Conservation (phyloP, 225 moss, liverwort and hornwort species). For the Pseudisothecium myosuroides region DNA sequence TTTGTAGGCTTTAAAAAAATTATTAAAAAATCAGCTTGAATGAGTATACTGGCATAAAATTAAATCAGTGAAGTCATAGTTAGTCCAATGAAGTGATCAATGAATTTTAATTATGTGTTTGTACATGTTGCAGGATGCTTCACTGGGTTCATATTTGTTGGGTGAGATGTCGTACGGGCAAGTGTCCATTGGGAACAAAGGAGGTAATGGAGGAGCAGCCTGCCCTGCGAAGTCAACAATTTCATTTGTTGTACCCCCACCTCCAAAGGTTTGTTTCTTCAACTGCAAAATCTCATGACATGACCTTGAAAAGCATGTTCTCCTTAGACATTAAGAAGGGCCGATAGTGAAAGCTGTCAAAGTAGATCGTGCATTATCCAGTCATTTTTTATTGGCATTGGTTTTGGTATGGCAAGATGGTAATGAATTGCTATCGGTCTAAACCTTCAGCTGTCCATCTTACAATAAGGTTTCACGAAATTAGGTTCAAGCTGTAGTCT, state of each 20-base stretch:
- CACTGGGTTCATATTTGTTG: constrained; percentile 57
- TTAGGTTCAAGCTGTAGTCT: neutral
- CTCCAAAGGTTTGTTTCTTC: constrained; percentile 44
- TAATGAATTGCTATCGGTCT: neutral
- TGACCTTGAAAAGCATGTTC: neutral
- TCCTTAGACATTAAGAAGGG: neutral
- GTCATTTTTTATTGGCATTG: neutral
- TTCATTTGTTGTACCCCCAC: constrained; percentile 64
- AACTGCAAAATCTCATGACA: neutral
- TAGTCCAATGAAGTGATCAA: neutral
- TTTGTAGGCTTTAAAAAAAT: neutral
- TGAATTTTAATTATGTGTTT: neutral
- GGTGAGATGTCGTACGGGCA: constrained; percentile 82
- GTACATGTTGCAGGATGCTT: constrained; percentile 48
- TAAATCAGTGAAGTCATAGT: neutral
- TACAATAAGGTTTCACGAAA: neutral
- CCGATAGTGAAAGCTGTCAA: neutral
- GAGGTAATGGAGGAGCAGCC: constrained; percentile 45
- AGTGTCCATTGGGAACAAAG: constrained; percentile 59
- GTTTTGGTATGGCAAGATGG: neutral
- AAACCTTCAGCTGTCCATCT: neutral
- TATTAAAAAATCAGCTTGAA: neutral
- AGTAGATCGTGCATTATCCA: neutral
- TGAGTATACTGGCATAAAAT: neutral
- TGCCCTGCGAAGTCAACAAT: constrained; percentile 68